Percentiles rank a stretch among this genome's conserved stretches.
phyloP scores from a whole-genome alignment of 768 basidiomycete species.

The Omphalotus guepiniiformis region DNA sequence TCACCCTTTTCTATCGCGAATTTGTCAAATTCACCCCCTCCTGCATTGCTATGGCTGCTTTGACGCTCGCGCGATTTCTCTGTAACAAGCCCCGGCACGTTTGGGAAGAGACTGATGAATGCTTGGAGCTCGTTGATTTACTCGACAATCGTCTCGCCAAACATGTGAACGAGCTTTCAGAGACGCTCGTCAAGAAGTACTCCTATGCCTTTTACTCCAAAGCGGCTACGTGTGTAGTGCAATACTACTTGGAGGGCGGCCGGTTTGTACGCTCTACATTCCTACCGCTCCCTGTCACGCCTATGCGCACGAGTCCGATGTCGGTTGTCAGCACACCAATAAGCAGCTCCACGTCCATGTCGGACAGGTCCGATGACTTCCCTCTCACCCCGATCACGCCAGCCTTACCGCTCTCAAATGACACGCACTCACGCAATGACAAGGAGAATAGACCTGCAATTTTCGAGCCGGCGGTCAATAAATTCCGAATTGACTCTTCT shows the following conservation, averaged over 20 bases:
- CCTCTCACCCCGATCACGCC: slow-evolving; percentile 78
- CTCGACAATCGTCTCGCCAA: slow-evolving; percentile 84
- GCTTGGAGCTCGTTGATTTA: slow-evolving; percentile 75
- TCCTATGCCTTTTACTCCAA: slow-evolving; percentile 96
- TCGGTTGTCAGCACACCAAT: slow-evolving; percentile 67
- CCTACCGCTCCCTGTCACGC: slow-evolving; percentile 61
- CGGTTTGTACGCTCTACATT: slow-evolving; percentile 54
- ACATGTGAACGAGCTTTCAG: slow-evolving; percentile 88
- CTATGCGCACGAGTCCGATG: slow-evolving; percentile 42
- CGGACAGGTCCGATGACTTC: slow-evolving; percentile 79
- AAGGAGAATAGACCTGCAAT: slow-evolving; percentile 74
- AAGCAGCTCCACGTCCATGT: slow-evolving; percentile 67
- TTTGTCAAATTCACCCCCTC: slow-evolving; percentile 85
- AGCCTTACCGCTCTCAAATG: slow-evolving; percentile 38
- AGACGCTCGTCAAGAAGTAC: slow-evolving; percentile 96
- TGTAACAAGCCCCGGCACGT: slow-evolving; percentile 74
- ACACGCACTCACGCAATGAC: slow-evolving; percentile 54
- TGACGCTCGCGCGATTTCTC: slow-evolving; percentile 85
- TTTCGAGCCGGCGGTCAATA: slow-evolving; percentile 71
- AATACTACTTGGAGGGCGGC: slow-evolving; percentile 89
- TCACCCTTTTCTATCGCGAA: slow-evolving; percentile 95
- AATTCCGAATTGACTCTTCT: slow-evolving; percentile 58
- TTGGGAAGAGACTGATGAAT: slow-evolving; percentile 82
- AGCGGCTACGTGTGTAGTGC: slow-evolving; percentile 88
- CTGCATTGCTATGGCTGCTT: slow-evolving; percentile 78